phyloP scores from a whole-genome alignment of 441 rosid species.

The Erodium trifolium region DNA sequence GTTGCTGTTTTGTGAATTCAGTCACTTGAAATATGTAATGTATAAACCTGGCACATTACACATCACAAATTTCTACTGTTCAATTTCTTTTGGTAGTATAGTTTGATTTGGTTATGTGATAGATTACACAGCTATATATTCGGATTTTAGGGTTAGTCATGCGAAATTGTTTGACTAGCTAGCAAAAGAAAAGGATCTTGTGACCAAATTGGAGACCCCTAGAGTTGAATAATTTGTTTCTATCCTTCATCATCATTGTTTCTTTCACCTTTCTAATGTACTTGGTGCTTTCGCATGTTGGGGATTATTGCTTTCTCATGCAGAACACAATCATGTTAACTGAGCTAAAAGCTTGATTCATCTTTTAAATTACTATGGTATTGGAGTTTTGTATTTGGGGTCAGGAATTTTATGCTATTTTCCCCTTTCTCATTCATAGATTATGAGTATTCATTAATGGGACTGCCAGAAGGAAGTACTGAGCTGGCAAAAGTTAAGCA shows the following conservation, averaged over 20 bases:
- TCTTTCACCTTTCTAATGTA: not conserved
- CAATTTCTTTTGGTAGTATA: not conserved
- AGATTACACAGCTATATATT: not conserved
- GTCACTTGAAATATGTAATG: not conserved
- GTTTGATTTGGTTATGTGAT: not conserved
- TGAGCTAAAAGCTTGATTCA: not conserved
- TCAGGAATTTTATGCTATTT: not conserved
- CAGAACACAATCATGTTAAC: not conserved
- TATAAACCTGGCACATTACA: not conserved
- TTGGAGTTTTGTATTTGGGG: not conserved
- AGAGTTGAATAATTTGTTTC: not conserved
- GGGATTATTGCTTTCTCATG: not conserved
- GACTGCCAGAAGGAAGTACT: constrained; percentile 68
- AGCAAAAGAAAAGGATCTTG: not conserved
- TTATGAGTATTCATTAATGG: constrained; percentile 72
- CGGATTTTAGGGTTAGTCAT: not conserved
- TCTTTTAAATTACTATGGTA: not conserved
- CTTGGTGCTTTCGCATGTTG: not conserved
- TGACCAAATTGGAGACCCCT: not conserved
- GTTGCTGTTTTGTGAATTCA: not conserved
- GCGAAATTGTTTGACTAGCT: too few species aligned
- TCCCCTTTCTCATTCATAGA: constrained; percentile 28
- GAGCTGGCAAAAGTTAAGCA: constrained; percentile 60
- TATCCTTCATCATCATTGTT: not conserved
- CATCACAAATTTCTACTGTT: not conserved